Evolutionary conservation across 2,329 filamentous ascomycete species (phyloP).

Genomic region (Pyrenophora tritici-repentis): DNA sequence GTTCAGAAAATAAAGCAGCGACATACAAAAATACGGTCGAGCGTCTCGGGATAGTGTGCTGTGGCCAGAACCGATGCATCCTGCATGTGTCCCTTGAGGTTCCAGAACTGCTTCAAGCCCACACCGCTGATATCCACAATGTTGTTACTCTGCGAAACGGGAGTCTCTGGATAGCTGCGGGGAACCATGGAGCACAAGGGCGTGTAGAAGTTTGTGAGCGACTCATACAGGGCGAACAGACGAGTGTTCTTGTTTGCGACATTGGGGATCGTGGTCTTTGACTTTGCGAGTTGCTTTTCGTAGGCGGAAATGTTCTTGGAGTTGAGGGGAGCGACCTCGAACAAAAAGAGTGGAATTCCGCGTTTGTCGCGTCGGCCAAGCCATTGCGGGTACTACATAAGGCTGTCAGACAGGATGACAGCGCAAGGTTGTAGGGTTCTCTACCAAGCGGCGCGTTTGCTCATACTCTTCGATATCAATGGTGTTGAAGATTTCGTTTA

Average conservation of each 20-base stretch:
- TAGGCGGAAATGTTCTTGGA: conserved; percentile 80
- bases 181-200: conserved; percentile 81
- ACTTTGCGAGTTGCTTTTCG: conserved; percentile 66
- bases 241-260: conserved; percentile 77
- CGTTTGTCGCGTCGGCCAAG: conserved; percentile 87
- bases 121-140: conserved; percentile 92
- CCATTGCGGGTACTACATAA: conserved; percentile 84
- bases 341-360: conserved; percentile 91
- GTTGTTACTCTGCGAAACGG: conserved; percentile 90
- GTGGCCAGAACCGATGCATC: conserved; percentile 86
- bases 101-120: conserved; percentile 93
- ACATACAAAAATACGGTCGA: conserved; percentile 76
- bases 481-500: conserved; percentile 80
- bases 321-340: conserved; percentile 82
- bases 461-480: conserved; percentile 88
- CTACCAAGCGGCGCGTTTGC: conserved; percentile 74
- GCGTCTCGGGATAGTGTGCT: conserved; percentile 91
- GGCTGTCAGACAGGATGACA: conserved; percentile 23
- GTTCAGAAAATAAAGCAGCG: no score
- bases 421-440: conserved; percentile 21
- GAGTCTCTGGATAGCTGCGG: conserved; percentile 75
- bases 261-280: conserved; percentile 64
- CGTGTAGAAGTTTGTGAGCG: conserved; percentile 83
- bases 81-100: conserved; percentile 91
- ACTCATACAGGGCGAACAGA: conserved; percentile 92